Conservation (phyloP, 1,284 basidiomycete genomes). For the Leccinum fallax region DNA sequence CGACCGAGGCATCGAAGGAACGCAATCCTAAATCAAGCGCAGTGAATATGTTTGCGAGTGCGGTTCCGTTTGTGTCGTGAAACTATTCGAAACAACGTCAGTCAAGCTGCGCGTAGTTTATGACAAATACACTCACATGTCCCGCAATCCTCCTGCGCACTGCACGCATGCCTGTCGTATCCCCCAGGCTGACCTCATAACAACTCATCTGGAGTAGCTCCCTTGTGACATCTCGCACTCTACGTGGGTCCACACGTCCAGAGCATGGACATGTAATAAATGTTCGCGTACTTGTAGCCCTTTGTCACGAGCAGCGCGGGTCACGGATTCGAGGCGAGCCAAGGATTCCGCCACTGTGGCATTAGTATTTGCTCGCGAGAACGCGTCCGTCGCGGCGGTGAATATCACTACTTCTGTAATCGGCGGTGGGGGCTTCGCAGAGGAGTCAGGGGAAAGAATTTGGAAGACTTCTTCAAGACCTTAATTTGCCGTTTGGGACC, state of each 20-base stretch:
- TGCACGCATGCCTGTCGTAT: constrained; percentile 60
- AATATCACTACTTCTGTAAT: too few relatives aligned
- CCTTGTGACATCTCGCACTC: constrained; percentile 72
- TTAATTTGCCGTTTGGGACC: constrained; percentile 73
- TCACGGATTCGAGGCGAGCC: constrained; percentile 63
- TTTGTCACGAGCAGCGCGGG: constrained; percentile 30
- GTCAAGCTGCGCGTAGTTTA: neutral
- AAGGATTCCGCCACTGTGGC: constrained; percentile 76
- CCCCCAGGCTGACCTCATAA: constrained; percentile 72
- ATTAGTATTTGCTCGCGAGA: constrained; percentile 77
- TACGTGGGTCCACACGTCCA: constrained; percentile 69
- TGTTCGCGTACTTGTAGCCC: constrained; percentile 86
- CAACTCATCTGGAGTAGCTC: constrained; percentile 81
- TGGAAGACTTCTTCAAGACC: constrained; percentile 70
- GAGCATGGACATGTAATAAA: constrained; percentile 85
- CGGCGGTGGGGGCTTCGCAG: constrained; percentile 37
- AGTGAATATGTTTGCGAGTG: constrained; percentile 68
- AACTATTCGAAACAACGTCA: constrained; percentile 52
- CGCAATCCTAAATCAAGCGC: constrained; percentile 68
- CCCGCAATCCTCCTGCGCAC: constrained; percentile 55
- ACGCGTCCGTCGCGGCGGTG: constrained; percentile 73
- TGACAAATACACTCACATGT: constrained; percentile 50
- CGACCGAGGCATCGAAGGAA: constrained; percentile 77
- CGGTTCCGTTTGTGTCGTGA: constrained; percentile 92
- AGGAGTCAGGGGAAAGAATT: constrained; percentile 7